Conservation (phyloP, 768 basidiomycete genomes). For the Termitomyces sp. region DNA sequence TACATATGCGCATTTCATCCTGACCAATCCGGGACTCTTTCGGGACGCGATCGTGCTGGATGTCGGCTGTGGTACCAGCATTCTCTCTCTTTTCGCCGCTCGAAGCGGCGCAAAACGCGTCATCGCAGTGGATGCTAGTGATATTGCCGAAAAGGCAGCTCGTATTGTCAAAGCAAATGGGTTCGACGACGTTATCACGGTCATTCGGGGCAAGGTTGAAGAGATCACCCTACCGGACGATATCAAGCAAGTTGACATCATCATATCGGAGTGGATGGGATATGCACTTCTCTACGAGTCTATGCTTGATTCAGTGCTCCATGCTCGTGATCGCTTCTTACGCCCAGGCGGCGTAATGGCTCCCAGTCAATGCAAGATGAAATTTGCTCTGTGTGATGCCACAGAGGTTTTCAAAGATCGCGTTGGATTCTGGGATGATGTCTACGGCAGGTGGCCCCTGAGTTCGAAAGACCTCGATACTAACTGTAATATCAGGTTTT, state of each 20-base stretch:
- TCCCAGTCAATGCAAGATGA: conserved; percentile 85
- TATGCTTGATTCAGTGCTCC: conserved; percentile 94
- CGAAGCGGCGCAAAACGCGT: conserved; percentile 87
- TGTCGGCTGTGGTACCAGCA: conserved; percentile 95
- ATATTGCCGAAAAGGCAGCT: conserved; percentile 73
- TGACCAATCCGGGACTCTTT: conserved; percentile 79
- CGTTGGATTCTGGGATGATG: conserved; percentile 84
- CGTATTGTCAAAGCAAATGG: conserved; percentile 78
- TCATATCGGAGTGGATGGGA: conserved; percentile 98
- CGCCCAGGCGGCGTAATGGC: conserved; percentile 80
- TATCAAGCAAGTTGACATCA: conserved; percentile 82
- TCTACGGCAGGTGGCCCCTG: conserved; percentile 65
- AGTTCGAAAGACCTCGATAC: background rate
- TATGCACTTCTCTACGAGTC: conserved; percentile 91
- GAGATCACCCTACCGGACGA: conserved; percentile 75
- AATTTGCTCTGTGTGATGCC: conserved; percentile 80
- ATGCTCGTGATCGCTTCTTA: conserved; percentile 86
- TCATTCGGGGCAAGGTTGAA: conserved; percentile 90
- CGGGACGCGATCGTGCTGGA: conserved; percentile 86
- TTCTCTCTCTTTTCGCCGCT: conserved; percentile 88
- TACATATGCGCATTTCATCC: conserved; percentile 89
- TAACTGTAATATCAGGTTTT: conserved; percentile 57
- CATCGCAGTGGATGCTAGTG: conserved; percentile 88
- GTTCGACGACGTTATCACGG: conserved; percentile 73
- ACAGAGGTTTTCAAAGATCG: conserved; percentile 76